These are phyloP conservation scores for Teratosphaeria pseudoeucalypti DNA, from an alignment of 2,329 filamentous ascomycete genomes.

Conservation along the genomic window DNA sequence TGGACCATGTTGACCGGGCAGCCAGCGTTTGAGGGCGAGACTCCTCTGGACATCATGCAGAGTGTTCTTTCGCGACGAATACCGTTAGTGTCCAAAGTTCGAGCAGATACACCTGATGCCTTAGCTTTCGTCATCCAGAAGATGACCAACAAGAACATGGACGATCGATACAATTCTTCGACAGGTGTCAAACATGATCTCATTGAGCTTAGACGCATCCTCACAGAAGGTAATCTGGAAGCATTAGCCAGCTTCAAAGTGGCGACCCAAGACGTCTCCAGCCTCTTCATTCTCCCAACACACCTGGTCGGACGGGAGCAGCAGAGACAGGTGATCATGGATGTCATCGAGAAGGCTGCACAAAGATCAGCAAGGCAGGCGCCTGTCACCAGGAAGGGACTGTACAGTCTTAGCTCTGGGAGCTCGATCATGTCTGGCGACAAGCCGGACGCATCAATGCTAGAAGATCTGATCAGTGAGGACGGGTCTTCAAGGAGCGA, in stretches of 20 bases:
- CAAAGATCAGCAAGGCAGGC: constrained; percentile 44
- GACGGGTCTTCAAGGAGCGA: constrained; percentile 25
- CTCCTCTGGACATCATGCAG: constrained; percentile 83
- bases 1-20: constrained; percentile 75
- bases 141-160: constrained; percentile 81
- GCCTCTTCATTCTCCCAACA: constrained; percentile 78
- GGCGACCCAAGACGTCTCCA: constrained; percentile 77
- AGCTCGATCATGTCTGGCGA: constrained; percentile 24
- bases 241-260: constrained; percentile 65
- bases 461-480: constrained; percentile 31
- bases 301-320: constrained; percentile 68
- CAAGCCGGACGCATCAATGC: constrained; percentile 14
- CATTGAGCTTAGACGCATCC: constrained; percentile 58
- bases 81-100: constrained; percentile 62
- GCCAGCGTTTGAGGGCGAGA: constrained; percentile 67
- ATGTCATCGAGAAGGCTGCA: constrained; percentile 66
- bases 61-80: constrained; percentile 73
- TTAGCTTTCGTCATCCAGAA: constrained; percentile 77
- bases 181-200: constrained; percentile 79
- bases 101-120: constrained; percentile 75
- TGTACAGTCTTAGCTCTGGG: constrained; percentile 41
- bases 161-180: constrained; percentile 80
- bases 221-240: constrained; percentile 63
- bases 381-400: constrained; percentile 28
- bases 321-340: constrained; percentile 60